Evolutionary conservation across 345 rosid species (phyloP), one percentile per base, ranked within the genome.

Genomic region (Populus tremula): DNA sequence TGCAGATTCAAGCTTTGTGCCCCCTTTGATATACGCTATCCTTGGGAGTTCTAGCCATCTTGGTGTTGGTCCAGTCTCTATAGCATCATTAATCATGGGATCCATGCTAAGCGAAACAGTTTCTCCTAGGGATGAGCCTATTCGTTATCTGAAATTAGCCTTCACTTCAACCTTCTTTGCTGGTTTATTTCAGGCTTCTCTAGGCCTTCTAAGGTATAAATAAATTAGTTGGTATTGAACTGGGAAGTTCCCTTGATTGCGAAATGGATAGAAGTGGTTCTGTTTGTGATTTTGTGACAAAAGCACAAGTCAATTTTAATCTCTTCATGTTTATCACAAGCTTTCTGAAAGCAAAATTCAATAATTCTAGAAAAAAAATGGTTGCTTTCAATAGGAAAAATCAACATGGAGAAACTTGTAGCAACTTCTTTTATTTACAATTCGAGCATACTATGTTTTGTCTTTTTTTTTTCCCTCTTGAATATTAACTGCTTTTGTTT

Each of bases 1-100:
- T 86, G 89, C 87, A 96, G 99, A 96, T 87, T 96, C 99, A 87
- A 96, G 99, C 83, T 96, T 96, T 86, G 97, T 96, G 36, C 98
- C 99, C 17, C 99, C 99, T 75, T 73, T 96, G 78, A 80, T 96
- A 67, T 96, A 96, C 80, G 84, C 98, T 23, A 78, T 92, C 43
- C 89, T 96, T 18, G 99, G 99, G 59, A 96, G 99, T 86, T 96
- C 99, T 29, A 87, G 81, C 69, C 98, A 96, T 75, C 90, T 96
- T 17, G 99, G 86, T 5, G 97, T 96, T 45, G 99, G 99, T 77
- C 99, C 99, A 41, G 98, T 94, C 76, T 96, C 99, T 4, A 94
- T 94, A 75, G 95, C 99, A 76, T 96, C 99, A 56, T 82, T 96
- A 71, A 95, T 96, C 69, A 94, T 96, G 98, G 99, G 98, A 0